These are phyloP conservation scores for Hanseniaspora lindneri DNA, from an alignment of 805 yeast species.

Conservation along the genomic window DNA sequence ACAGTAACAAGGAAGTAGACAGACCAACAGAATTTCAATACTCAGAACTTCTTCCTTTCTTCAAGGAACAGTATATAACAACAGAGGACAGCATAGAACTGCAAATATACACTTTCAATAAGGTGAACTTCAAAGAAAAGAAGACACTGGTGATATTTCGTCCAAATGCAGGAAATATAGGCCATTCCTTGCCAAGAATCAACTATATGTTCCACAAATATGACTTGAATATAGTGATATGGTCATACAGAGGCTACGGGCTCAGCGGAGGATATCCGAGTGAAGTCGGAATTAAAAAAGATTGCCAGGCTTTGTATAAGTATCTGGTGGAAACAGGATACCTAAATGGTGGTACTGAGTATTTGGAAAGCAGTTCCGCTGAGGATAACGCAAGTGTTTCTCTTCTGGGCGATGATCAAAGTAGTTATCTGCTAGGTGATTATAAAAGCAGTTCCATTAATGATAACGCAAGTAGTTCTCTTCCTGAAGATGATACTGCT, in stretches of 20 bases:
- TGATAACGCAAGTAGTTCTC: too few relatives aligned
- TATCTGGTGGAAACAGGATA: slow-evolving; percentile 45
- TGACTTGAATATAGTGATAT: slow-evolving; percentile 66
- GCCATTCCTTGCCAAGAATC: slow-evolving; percentile 76
- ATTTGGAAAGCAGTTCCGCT: too few relatives aligned
- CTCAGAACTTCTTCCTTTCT: slow-evolving; percentile 43
- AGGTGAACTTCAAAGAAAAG: slow-evolving; percentile 18
- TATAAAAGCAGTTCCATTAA: too few relatives aligned
- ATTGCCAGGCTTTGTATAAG: slow-evolving; percentile 61
- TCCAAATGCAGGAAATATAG: slow-evolving; percentile 95
- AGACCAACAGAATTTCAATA: slow-evolving; percentile 50
- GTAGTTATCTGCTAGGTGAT: too few relatives aligned
- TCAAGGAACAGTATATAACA: slow-evolving; percentile 44
- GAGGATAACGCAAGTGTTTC: too few relatives aligned
- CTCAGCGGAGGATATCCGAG: slow-evolving; percentile 60
- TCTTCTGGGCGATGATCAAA: too few relatives aligned
- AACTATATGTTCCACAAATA: slow-evolving; percentile 49
- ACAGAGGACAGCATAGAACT: slow-evolving; percentile 63
- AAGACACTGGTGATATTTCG: slow-evolving; percentile 60
- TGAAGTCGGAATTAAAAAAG: slow-evolving; percentile 70
- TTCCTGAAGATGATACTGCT: too few relatives aligned
- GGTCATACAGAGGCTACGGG: slow-evolving; percentile 89
- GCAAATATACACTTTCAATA: slow-evolving; percentile 43
- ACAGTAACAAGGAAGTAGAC: slow-evolving; percentile 57
- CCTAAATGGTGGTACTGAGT: slow-evolving; percentile 27